Evolutionary conservation across 805 yeast genomes (phyloP).

Genomic region (Kuraishia piskuri): DNA sequence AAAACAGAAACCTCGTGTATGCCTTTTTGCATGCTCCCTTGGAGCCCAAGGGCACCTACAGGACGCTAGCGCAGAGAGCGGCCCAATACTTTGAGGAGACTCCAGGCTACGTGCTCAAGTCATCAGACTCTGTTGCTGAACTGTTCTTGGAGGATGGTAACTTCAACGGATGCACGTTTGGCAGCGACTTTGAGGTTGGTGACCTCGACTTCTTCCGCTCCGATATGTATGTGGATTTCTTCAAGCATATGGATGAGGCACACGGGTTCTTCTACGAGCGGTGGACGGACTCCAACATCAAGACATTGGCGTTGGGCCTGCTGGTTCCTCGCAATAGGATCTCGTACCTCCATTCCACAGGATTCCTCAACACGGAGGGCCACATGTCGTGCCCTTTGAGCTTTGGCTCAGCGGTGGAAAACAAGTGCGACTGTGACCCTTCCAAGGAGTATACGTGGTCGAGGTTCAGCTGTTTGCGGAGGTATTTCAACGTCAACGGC

Average conservation of each 20-base stretch:
- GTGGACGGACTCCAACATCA: slow-evolving; percentile 49
- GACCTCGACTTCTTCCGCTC: slow-evolving; percentile 42
- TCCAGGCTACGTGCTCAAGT: slow-evolving; percentile 30
- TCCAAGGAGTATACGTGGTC: slow-evolving; percentile 32
- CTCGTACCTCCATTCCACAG: slow-evolving; percentile 40
- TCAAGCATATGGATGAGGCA: slow-evolving; percentile 34
- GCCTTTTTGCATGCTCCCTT: slow-evolving; percentile 29
- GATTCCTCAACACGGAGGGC: slow-evolving; percentile 10
- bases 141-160: slow-evolving; percentile 19
- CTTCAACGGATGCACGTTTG: slow-evolving; percentile 47
- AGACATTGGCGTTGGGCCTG: slow-evolving; percentile 28
- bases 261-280: slow-evolving; percentile 53
- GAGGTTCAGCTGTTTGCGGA: slow-evolving; percentile 38
- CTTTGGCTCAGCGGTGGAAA: slow-evolving; percentile 6
- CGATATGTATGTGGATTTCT: slow-evolving; percentile 34
- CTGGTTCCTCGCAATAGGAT: slow-evolving; percentile 35
- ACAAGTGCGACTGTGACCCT: slow-evolving; percentile 18
- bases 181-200: slow-evolving; percentile 52
- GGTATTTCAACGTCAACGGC: slow-evolving; percentile 21
- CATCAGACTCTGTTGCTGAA: slow-evolving; percentile 34
- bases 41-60: slow-evolving; percentile 12
- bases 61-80: slow-evolving; percentile 32
- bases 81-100: slow-evolving; percentile 31
- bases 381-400: slow-evolving; percentile 13
- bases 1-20: slow-evolving; percentile 29